These are phyloP conservation scores for Boletus rubescentipes DNA, from an alignment of 768 basidiomycete species.

Conservation along the genomic window DNA sequence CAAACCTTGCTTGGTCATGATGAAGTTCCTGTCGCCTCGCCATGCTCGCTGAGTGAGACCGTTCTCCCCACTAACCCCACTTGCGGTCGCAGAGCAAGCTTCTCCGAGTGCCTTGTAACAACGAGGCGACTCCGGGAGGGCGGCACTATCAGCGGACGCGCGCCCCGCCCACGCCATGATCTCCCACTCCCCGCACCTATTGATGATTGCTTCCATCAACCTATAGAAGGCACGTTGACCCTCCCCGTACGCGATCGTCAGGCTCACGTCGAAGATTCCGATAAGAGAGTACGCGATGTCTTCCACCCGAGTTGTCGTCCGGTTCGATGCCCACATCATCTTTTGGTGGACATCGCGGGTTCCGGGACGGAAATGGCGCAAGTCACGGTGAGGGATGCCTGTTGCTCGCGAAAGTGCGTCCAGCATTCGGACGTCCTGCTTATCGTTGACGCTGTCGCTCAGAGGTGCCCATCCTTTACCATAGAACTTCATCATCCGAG, in stretches of 20 bases:
- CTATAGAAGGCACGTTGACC: conserved; percentile 32
- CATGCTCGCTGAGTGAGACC: conserved; percentile 4
- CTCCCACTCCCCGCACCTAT: conserved; percentile 31
- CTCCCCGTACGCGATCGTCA: conserved; percentile 36
- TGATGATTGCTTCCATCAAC: conserved; percentile 30
- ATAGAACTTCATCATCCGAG: conserved; percentile 32
- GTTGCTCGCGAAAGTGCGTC: conserved; percentile 26
- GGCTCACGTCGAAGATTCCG: conserved; percentile 34
- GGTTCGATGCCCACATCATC: conserved; percentile 35
- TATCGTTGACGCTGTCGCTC: conserved; percentile 28
- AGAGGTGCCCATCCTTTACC: conserved; percentile 27
- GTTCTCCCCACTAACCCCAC: background rate
- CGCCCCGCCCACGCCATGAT: conserved; percentile 33
- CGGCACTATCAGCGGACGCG: conserved; percentile 27
- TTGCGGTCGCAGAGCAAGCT: background rate
- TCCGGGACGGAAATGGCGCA: conserved; percentile 26
- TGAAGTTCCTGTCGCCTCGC: conserved; percentile 29
- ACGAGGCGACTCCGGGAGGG: conserved; percentile 32
- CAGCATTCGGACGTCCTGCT: conserved; percentile 24
- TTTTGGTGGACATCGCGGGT: conserved; percentile 25
- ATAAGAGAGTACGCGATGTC: conserved; percentile 35
- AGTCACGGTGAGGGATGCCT: conserved; percentile 26
- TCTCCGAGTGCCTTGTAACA: conserved; percentile 26
- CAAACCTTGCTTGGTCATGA: conserved; percentile 34
- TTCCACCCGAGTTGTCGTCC: conserved; percentile 34